phyloP scores from a whole-genome alignment of 2,329 filamentous ascomycete genomes.

The Coniochaeta prunicola region DNA sequence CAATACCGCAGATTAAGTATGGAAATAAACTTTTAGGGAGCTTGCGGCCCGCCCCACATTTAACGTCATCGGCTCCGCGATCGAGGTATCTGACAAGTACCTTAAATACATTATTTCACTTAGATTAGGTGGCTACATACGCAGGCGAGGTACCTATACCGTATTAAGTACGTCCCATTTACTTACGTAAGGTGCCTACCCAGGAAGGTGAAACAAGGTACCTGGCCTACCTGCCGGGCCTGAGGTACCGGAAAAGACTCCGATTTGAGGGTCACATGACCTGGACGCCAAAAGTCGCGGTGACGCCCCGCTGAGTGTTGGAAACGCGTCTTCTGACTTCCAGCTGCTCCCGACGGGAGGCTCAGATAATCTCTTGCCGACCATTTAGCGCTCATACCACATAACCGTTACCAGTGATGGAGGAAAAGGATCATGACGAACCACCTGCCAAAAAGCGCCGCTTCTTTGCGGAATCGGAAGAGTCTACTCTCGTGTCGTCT shows the following conservation, averaged over 20 bases:
- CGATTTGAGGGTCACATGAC: slow-evolving; percentile 36
- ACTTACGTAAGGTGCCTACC: too few species aligned
- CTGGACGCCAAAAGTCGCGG: slow-evolving; percentile 7
- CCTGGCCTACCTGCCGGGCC: too few species aligned
- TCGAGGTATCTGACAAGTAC: too few species aligned
- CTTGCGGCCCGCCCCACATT: background rate
- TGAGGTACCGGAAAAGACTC: slow-evolving; percentile 11
- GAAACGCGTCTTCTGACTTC: slow-evolving; percentile 30
- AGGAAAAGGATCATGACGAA: slow-evolving; percentile 24
- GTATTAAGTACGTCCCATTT: too few species aligned
- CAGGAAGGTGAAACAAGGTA: too few species aligned
- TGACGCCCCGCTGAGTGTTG: background rate
- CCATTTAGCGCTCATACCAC: background rate
- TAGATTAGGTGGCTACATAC: too few species aligned
- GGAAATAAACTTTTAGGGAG: background rate
- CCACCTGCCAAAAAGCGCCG: slow-evolving; percentile 25
- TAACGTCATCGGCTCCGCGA: too few species aligned
- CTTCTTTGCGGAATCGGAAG: slow-evolving; percentile 8
- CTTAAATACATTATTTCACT: too few species aligned
- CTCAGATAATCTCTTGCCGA: background rate
- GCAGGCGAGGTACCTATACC: too few species aligned
- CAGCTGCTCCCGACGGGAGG: background rate
- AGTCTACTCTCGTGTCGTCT: background rate
- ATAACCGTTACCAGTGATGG: slow-evolving; percentile 30
- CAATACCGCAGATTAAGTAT: too few species aligned